Evolutionary conservation across 345 rosid species (phyloP).

Genomic region (Geranium brycei): DNA sequence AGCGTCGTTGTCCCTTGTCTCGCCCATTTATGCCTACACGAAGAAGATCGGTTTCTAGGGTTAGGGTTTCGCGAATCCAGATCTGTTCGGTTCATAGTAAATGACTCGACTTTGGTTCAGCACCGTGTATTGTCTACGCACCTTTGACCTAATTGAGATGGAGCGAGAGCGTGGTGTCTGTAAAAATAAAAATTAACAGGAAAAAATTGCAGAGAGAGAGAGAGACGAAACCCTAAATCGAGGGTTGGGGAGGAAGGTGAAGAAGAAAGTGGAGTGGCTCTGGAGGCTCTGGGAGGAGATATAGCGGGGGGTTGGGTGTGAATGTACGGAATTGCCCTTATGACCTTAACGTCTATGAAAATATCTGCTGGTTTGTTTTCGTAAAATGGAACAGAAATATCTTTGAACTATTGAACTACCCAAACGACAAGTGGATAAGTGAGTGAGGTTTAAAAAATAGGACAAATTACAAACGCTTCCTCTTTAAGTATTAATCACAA

Average conservation of each 20-base stretch:
- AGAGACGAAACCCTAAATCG: background rate
- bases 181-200: background rate
- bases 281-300: no score
- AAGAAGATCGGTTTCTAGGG: background rate
- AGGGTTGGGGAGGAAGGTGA: background rate
- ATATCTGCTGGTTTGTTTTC: no score
- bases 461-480: no score
- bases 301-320: no score
- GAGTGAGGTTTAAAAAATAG: no score
- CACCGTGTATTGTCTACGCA: background rate
- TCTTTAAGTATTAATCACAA: no score
- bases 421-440: no score
- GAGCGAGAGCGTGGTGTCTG: background rate
- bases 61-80: background rate
- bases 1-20: conserved; percentile 71
- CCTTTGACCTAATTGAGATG: background rate
- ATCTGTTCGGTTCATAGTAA: background rate
- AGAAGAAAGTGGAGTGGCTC: background rate
- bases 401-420: no score
- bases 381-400: no score
- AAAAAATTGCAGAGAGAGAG: background rate
- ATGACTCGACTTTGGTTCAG: background rate
- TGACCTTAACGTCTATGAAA: no score
- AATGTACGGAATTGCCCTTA: background rate
- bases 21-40: conserved; percentile 39